Conservation (phyloP, 257 asterid species). For the Ophiorrhiza pumila region DNA sequence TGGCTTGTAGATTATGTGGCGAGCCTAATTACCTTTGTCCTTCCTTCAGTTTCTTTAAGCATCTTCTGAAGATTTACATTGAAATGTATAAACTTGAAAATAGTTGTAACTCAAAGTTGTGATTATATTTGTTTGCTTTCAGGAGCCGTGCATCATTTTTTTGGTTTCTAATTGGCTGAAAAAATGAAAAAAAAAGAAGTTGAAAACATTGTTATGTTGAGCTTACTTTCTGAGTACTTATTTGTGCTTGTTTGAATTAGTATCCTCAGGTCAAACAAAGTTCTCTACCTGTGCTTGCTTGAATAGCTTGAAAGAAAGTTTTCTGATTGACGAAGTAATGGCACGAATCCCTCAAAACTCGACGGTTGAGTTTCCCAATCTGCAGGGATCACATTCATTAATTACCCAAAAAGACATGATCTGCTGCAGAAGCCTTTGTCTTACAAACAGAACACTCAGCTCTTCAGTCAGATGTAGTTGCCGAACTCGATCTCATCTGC, state of each 20-base stretch:
- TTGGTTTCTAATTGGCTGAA: neutral
- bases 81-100: neutral
- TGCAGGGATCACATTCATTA: constrained; percentile 28
- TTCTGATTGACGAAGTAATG: constrained; percentile 1
- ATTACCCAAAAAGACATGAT: constrained; percentile 32
- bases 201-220: neutral
- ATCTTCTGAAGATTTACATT: neutral
- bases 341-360: constrained; percentile 35
- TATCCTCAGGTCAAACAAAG: neutral
- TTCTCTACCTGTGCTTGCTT: neutral
- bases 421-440: constrained; percentile 17
- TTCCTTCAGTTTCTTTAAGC: neutral
- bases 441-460: constrained; percentile 24
- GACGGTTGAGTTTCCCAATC: constrained; percentile 32
- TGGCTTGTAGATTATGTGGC: neutral
- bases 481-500: constrained; percentile 21
- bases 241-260: neutral
- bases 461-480: constrained; percentile 19
- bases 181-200: neutral
- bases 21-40: neutral
- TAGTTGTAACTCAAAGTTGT: neutral
- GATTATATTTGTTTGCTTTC: neutral
- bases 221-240: constrained; percentile 6
- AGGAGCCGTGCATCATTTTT: constrained; percentile 1
- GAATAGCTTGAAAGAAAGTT: constrained; percentile 13